Base-by-base conservation (phyloP, 768 basidiomycete species). In the Lentinula sp. region DNA sequence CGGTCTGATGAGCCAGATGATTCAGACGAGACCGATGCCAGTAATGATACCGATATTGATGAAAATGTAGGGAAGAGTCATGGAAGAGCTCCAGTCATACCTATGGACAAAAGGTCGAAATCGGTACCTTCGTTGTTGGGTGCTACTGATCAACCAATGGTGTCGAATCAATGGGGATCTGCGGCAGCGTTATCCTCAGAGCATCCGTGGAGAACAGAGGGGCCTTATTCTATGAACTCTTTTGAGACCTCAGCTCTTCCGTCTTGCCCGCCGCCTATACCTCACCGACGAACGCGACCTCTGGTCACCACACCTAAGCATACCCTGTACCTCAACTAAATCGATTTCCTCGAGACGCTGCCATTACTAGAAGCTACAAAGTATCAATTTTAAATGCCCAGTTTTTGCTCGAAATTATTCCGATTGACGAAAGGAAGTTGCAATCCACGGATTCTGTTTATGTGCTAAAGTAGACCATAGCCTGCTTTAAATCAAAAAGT, bases 1-100 rank as follows among this genome's bases (percentile, higher is more conserved):
- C 28, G 46, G 12, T 28, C 46, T 16, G 33, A 59, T 12, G 57
- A 59, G 36, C 57, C 57, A 23, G 57, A 59, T 59, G 57, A 59
- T 50, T 59, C 57, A 23, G 57, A 59, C 28, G 35, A 15, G 7
- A 33, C 48, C 20, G 57, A 20, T 23, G 8, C 10, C 39, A 13
- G 42, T 28, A 45, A 6, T 59, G 32, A 45, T 28, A 33, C 28
- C 10, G 46, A 58, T 32, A 10, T 9, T 13, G 45, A 37, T 35
- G 28, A 32, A 12, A 12, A 7, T 2, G 4, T 13, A 36, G 50
- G n/a, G 35, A 8, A 1, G 1, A 12, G 16, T 12, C 50, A 36
- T 10, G 50, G 50, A 35, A 15, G 35, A n/a, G 50, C 50, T 33
- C 50, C 50, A 16, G 8, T 51, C 3, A 51, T 51, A 32, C 50